These are phyloP conservation scores for Fusarium citri DNA, from an alignment of 2,329 filamentous ascomycete species.

Conservation along the genomic window DNA sequence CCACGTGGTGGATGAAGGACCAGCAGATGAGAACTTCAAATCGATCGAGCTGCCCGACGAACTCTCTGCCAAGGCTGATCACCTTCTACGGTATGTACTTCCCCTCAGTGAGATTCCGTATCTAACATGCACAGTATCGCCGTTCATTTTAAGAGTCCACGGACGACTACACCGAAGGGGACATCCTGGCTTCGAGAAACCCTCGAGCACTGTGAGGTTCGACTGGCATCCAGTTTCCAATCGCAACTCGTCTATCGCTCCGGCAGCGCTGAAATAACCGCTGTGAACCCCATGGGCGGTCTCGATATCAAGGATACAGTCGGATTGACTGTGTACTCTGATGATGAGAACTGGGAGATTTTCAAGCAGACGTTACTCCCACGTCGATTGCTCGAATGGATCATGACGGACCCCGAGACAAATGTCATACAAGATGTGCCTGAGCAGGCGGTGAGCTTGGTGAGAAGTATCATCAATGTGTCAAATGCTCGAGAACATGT, in stretches of 20 bases:
- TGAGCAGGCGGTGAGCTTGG: constrained; percentile 34
- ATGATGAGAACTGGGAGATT: constrained; percentile 39
- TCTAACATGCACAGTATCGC: constrained; percentile 28
- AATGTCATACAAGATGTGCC: constrained; percentile 3
- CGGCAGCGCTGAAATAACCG: constrained; percentile 27
- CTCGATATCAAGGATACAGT: constrained; percentile 36
- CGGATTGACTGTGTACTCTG: constrained; percentile 34
- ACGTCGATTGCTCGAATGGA: constrained; percentile 40
- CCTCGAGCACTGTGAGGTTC: constrained; percentile 35
- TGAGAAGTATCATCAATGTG: constrained; percentile 32
- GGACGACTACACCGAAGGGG: constrained; percentile 13
- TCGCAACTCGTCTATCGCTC: constrained; percentile 24
- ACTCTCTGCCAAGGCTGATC: constrained; percentile 33
- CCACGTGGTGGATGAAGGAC: constrained; percentile 26
- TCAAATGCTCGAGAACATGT: constrained; percentile 24
- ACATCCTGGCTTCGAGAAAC: constrained; percentile 30
- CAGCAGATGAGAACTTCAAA: constrained; percentile 24
- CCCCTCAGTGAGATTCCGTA: fast-evolving
- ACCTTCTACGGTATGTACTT: constrained; percentile 30
- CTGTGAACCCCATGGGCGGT: constrained; percentile 30
- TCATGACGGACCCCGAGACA: constrained; percentile 39
- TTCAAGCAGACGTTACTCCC: constrained; percentile 32
- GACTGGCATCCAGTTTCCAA: constrained; percentile 1
- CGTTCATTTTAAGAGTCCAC: constrained; percentile 37
- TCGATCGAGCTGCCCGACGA: constrained; percentile 33